Conservation (phyloP, 2,329 filamentous ascomycete genomes). For the Verticillium isaacii region DNA sequence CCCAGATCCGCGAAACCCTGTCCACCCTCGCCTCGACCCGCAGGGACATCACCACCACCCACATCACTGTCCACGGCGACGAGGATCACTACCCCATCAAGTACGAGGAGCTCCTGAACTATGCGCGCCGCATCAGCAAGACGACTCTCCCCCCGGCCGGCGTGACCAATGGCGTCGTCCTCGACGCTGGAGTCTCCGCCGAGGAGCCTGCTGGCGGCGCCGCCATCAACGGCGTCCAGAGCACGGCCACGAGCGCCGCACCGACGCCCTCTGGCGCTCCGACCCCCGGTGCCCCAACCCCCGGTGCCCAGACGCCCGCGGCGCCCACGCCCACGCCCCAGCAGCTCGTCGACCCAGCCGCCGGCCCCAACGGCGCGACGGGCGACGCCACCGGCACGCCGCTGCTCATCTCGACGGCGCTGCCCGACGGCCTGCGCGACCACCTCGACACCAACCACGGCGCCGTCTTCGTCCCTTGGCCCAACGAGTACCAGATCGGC, state of each 20-base stretch:
- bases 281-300: constrained; percentile 4
- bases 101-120: constrained; percentile 70
- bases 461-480: constrained; percentile 72
- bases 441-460: constrained; percentile 53
- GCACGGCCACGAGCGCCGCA: constrained; percentile 15
- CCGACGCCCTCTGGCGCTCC: constrained; percentile 15
- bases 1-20: constrained; percentile 67
- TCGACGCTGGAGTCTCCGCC: constrained; percentile 1
- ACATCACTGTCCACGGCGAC: constrained; percentile 50
- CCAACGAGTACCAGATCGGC: constrained; percentile 63
- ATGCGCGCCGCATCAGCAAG: constrained; percentile 74
- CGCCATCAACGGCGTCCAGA: constrained; percentile 10
- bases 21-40: constrained; percentile 66
- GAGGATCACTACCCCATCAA: constrained; percentile 51
- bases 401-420: constrained; percentile 23
- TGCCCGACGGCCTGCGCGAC: constrained; percentile 43
- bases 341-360: constrained; percentile 13
- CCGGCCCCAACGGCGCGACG: constrained; percentile 9
- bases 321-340: constrained; percentile 11
- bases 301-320: constrained; percentile 1
- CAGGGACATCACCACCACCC: constrained; percentile 63
- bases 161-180: constrained; percentile 34
- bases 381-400: constrained; percentile 18
- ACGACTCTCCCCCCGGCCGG: constrained; percentile 68
- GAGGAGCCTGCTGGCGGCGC: constrained; percentile 12